Percentiles rank a stretch among this genome's conserved stretches.
Conservation (phyloP, 441 rosid species). For the Croton laevigatus region DNA sequence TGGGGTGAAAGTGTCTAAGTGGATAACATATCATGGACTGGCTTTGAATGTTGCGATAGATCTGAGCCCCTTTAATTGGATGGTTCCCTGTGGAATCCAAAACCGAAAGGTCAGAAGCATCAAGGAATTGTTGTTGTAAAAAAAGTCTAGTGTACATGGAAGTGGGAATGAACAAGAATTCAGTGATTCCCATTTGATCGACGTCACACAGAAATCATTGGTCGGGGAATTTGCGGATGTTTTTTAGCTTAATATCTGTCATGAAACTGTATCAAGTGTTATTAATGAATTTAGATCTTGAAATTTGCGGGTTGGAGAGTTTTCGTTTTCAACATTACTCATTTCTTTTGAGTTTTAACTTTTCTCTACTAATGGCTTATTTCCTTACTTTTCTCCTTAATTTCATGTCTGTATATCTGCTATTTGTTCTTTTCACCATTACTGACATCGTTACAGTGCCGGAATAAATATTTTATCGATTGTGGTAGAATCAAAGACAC, state of each 20-base stretch:
- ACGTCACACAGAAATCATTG: slow-evolving; percentile 46
- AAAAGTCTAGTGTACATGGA: slow-evolving; percentile 11
- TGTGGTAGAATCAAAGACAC: too few species aligned
- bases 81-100: slow-evolving; percentile 80
- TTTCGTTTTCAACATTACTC: too few species aligned
- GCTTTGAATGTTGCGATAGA: slow-evolving; percentile 84
- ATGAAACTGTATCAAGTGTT: slow-evolving; percentile 17
- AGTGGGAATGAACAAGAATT: not conserved
- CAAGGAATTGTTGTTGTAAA: slow-evolving; percentile 36
- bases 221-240: slow-evolving; percentile 63
- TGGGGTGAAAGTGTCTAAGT: slow-evolving; percentile 67
- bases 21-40: slow-evolving; percentile 82
- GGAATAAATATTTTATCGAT: too few species aligned
- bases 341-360: too few species aligned
- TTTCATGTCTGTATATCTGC: too few species aligned
- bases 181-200: slow-evolving; percentile 40
- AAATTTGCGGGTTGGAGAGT: too few species aligned
- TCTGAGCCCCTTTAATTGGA: slow-evolving; percentile 65
- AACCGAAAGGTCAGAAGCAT: slow-evolving; percentile 70
- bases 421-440: too few species aligned
- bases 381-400: too few species aligned
- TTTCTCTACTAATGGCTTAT: too few species aligned
- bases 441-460: too few species aligned
- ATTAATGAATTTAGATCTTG: too few species aligned
- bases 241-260: slow-evolving; percentile 55